These are phyloP conservation scores for Aspergillus nanangensis DNA, from an alignment of 495 filamentous ascomycete species.

Conservation along the genomic window DNA sequence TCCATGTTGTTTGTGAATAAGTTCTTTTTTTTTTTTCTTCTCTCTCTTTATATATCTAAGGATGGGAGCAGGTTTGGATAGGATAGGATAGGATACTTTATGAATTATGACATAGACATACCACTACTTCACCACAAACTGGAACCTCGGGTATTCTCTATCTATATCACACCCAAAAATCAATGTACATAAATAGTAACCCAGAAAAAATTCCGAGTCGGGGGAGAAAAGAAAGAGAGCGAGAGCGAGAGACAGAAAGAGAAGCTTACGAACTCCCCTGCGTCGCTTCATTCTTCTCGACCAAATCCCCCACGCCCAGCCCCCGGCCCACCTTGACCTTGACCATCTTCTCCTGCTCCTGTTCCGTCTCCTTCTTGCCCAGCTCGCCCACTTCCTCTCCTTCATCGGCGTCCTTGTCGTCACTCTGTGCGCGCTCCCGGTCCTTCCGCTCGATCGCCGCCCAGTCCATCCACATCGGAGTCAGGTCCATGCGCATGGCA, in stretches of 20 bases:
- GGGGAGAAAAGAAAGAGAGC: conserved; percentile 1
- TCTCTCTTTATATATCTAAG: too few relatives aligned
- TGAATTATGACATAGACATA: too few relatives aligned
- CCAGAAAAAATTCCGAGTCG: too few relatives aligned
- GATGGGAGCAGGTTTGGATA: too few relatives aligned
- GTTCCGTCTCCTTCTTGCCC: conserved; percentile 41
- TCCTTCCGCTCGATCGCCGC: conserved; percentile 38
- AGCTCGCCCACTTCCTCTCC: conserved; percentile 51
- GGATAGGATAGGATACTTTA: too few relatives aligned
- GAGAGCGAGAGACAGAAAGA: neutral
- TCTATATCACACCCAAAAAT: too few relatives aligned
- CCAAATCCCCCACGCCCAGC: conserved; percentile 79
- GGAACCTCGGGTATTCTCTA: too few relatives aligned
- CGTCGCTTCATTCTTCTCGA: conserved; percentile 66
- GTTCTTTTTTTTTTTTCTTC: too few relatives aligned
- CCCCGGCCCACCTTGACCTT: conserved; percentile 77
- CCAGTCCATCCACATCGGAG: conserved; percentile 50
- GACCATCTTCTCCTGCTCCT: conserved; percentile 44
- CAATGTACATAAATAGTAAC: too few relatives aligned
- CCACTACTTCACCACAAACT: too few relatives aligned
- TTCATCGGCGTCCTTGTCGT: conserved; percentile 41
- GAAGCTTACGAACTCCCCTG: neutral
- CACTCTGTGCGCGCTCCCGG: conserved; percentile 34
- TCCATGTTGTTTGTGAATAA: too few relatives aligned
- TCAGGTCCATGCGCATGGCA: conserved; percentile 84